Evolutionary conservation across 805 yeast genomes (phyloP).

Genomic region (Komagataella phaffii): DNA sequence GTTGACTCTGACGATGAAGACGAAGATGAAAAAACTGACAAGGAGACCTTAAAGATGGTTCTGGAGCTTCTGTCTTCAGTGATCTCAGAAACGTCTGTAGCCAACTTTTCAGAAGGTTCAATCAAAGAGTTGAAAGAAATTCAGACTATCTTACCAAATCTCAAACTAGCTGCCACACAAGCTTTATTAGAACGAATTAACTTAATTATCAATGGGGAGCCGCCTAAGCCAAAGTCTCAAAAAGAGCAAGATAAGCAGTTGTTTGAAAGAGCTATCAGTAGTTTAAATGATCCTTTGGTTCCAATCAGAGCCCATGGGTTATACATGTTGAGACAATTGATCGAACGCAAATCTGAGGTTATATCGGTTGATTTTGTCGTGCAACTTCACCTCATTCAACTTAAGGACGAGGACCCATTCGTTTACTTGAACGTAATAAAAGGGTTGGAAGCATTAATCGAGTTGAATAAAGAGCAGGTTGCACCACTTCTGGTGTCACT

Average conservation of each 20-base stretch:
- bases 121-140: slow-evolving; percentile 6
- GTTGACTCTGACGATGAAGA: slow-evolving; percentile 28
- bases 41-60: slow-evolving; percentile 18
- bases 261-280: slow-evolving; percentile 47
- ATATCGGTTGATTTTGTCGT: slow-evolving; percentile 41
- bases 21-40: slow-evolving; percentile 14
- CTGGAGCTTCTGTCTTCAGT: slow-evolving; percentile 25
- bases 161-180: slow-evolving; percentile 7
- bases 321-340: slow-evolving; percentile 42
- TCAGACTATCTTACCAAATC: slow-evolving; percentile 2
- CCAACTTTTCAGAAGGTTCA: slow-evolving; percentile 1
- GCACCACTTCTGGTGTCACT: slow-evolving; percentile 22
- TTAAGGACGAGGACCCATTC: slow-evolving; percentile 76
- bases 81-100: slow-evolving; percentile 14
- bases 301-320: slow-evolving; percentile 87
- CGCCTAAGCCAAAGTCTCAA: slow-evolving; percentile 6
- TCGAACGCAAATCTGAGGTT: slow-evolving; percentile 33
- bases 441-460: slow-evolving; percentile 54
- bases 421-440: slow-evolving; percentile 77
- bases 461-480: slow-evolving; percentile 22
- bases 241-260: slow-evolving; percentile 22
- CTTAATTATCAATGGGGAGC: slow-evolving; percentile 15
- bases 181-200: slow-evolving; percentile 20
- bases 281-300: slow-evolving; percentile 63
- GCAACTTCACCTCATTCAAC: slow-evolving; percentile 45